A percentile compares a stretch with the other conserved stretches of the same genome.
Evolutionary conservation across 495 filamentous ascomycete species (phyloP).

Genomic region (Penicillium lividum): DNA sequence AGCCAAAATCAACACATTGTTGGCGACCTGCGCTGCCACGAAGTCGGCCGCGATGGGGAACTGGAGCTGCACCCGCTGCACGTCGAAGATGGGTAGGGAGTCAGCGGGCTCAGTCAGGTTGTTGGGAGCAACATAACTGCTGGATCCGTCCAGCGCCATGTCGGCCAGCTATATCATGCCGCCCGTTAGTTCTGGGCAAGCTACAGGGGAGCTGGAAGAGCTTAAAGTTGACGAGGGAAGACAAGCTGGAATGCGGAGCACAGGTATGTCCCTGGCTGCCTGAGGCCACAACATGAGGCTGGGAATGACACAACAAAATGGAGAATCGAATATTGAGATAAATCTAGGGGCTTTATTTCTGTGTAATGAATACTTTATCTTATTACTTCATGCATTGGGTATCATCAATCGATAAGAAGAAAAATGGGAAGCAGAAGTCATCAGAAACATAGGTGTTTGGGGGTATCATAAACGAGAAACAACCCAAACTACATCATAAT

Average conservation of each 20-base stretch:
- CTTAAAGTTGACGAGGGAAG: constrained; percentile 20
- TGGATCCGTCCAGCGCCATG: constrained; percentile 56
- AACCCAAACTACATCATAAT: constrained; percentile 49
- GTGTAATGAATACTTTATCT: constrained; percentile 1
- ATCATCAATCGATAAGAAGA: constrained; percentile 24
- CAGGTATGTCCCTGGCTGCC: constrained; percentile 18
- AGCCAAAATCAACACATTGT: constrained; percentile 92
- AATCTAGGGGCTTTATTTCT: background rate
- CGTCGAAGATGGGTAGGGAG: constrained; percentile 84
- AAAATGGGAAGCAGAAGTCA: constrained; percentile 14
- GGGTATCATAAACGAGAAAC: constrained; percentile 19
- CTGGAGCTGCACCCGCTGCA: constrained; percentile 85
- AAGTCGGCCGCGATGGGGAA: constrained; percentile 92
- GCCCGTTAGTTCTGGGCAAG: constrained; percentile 16
- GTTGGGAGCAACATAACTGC: constrained; percentile 55
- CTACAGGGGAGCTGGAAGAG: constrained; percentile 14
- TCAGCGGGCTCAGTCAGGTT: constrained; percentile 61
- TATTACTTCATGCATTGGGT: constrained; percentile 24
- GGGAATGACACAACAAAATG: background rate
- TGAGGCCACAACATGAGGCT: constrained; percentile 14
- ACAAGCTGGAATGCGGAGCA: constrained; percentile 25
- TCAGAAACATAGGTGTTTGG: constrained; percentile 39
- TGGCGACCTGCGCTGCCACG: constrained; percentile 92
- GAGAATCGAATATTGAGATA: background rate
- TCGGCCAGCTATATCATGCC: constrained; percentile 45